A percentile compares a stretch with the other conserved stretches of the same genome.
Conservation (phyloP, 164 flowering plant genomes). For the Umbellularia californica region DNA sequence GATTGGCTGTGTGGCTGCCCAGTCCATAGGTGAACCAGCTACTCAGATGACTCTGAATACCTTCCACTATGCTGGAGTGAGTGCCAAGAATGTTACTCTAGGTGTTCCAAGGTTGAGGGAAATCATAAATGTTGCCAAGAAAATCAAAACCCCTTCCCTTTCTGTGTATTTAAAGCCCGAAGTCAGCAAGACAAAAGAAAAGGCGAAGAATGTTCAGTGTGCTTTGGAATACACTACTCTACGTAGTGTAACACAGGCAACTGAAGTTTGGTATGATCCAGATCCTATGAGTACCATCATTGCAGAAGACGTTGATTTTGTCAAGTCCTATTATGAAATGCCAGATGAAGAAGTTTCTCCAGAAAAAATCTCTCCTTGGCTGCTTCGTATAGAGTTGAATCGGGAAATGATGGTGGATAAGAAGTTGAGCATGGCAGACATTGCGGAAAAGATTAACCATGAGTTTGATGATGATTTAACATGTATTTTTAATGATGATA, state of each 20-base stretch:
- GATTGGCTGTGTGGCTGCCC: conserved; percentile 99
- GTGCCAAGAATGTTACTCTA: conserved; percentile 98
- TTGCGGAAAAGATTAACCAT: conserved; percentile 91
- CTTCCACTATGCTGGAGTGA: conserved; percentile 99
- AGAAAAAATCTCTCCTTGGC: conserved; percentile 96
- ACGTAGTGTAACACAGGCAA: conserved; percentile 95
- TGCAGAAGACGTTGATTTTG: conserved; percentile 93
- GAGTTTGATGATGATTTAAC: conserved; percentile 95
- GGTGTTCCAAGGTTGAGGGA: conserved; percentile 98
- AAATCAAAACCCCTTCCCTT: conserved; percentile 94
- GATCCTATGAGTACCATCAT: conserved; percentile 97
- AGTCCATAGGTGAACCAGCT: conserved; percentile 99
- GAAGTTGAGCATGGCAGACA: conserved; percentile 96
- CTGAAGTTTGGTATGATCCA: conserved; percentile 99
- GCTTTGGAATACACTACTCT: conserved; percentile 91
- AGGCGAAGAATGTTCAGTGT: conserved; percentile 94
- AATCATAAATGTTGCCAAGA: conserved; percentile 97
- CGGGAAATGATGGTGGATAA: conserved; percentile 99
- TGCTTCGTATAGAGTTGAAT: conserved; percentile 92
- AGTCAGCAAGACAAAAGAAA: conserved; percentile 73
- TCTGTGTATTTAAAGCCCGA: conserved; percentile 89
- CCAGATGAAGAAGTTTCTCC: conserved; percentile 97
- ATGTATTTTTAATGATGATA: conserved; percentile 95
- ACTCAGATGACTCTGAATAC: conserved; percentile 99
- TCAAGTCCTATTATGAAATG: conserved; percentile 96